Conservation (phyloP, 495 filamentous ascomycete genomes). For the Letharia columbiana region DNA sequence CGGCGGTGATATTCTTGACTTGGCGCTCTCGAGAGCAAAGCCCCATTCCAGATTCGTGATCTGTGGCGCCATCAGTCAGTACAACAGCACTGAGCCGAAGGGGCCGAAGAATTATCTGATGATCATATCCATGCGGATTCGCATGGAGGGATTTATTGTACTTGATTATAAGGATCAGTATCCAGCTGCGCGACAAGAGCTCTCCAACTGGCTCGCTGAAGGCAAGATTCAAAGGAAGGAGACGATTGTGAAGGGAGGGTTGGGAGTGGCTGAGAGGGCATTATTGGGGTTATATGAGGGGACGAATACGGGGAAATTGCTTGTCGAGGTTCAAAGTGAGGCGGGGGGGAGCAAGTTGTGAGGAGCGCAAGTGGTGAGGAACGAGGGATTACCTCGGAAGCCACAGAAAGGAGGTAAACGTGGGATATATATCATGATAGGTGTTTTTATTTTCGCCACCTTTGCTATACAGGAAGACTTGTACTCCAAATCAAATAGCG, state of each 20-base stretch:
- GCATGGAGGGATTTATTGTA: conserved; percentile 50
- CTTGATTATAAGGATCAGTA: conserved; percentile 44
- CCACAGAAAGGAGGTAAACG: too few relatives aligned
- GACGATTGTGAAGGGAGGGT: conserved; percentile 43
- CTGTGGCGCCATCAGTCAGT: conserved; percentile 33
- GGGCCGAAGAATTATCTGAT: conserved; percentile 15
- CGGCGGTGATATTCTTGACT: conserved; percentile 48
- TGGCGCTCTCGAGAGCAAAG: conserved; percentile 40
- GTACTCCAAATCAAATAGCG: too few relatives aligned
- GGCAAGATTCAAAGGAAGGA: conserved; percentile 51
- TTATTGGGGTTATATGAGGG: conserved; percentile 44
- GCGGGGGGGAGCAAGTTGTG: background rate
- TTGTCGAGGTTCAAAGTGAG: background rate
- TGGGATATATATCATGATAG: too few relatives aligned
- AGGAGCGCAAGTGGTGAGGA: background rate
- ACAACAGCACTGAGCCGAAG: conserved; percentile 8
- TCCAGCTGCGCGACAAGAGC: conserved; percentile 36
- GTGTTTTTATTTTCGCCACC: too few relatives aligned
- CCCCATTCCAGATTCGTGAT: conserved; percentile 43
- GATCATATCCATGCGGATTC: conserved; percentile 16
- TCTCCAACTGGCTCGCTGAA: conserved; percentile 42
- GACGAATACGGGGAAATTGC: conserved; percentile 8
- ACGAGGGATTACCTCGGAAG: too few relatives aligned
- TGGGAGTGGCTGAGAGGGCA: conserved; percentile 42
- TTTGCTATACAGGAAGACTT: too few relatives aligned